Percentiles rank a stretch among this genome's conserved stretches.
These are phyloP conservation scores for Leccinum aurantiacum DNA, from an alignment of 768 basidiomycete genomes.

Conservation along the genomic window DNA sequence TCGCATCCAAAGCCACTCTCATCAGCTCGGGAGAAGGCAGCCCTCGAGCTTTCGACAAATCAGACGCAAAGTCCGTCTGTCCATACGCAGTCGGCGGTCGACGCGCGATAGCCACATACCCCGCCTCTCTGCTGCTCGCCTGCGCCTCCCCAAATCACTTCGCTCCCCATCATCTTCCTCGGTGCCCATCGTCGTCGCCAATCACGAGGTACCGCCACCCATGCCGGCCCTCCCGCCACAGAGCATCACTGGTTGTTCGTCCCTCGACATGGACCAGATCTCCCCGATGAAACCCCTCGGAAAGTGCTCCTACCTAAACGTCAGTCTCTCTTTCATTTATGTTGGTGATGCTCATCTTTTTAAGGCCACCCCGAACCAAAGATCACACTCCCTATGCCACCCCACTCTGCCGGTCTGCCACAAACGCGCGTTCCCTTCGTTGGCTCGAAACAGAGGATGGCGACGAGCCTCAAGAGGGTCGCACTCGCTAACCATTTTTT, in stretches of 20 bases:
- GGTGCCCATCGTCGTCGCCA: conserved; percentile 22
- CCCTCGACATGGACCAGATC: too few relatives aligned
- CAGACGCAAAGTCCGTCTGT: conserved; percentile 27
- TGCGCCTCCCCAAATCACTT: conserved; percentile 53
- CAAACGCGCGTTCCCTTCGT: conserved; percentile 43
- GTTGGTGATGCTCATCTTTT: too few relatives aligned
- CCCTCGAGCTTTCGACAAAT: conserved; percentile 3
- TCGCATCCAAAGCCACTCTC: conserved; percentile 39
- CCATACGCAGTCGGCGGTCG: conserved; percentile 26
- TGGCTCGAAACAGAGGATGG: conserved; percentile 44
- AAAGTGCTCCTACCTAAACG: too few relatives aligned
- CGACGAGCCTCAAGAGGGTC: background rate
- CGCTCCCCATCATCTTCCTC: conserved; percentile 33
- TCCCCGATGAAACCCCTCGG: too few relatives aligned
- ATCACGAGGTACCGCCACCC: conserved; percentile 14
- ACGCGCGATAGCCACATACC: conserved; percentile 32
- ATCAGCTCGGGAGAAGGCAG: conserved; percentile 12
- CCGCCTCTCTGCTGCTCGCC: conserved; percentile 61
- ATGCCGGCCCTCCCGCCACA: too few relatives aligned
- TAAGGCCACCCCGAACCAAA: conserved; percentile 7
- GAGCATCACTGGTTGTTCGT: too few relatives aligned
- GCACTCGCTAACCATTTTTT: conserved; percentile 20
- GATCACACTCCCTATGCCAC: conserved; percentile 16
- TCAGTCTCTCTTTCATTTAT: too few relatives aligned
- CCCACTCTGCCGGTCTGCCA: conserved; percentile 26